Evolutionary conservation across 2,329 filamentous ascomycete genomes (phyloP), one percentile per base, ranked within the genome.

Genomic region (Xylariaceae sp.): DNA sequence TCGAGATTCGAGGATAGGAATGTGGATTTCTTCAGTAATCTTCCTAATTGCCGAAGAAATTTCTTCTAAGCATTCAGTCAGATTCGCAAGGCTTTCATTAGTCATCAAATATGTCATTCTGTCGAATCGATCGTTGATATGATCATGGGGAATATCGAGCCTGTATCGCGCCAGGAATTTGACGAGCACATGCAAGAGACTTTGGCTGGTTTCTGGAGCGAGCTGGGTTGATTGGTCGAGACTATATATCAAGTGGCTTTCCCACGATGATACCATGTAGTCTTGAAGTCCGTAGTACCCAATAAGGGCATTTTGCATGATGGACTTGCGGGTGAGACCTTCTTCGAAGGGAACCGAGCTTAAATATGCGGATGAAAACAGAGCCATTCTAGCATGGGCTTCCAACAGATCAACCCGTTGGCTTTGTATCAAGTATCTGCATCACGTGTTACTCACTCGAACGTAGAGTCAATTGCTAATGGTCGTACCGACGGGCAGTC

Each of bases 401-500:
- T 20, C 37, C 6, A 40, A 19, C 40, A 40, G n/a, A 45, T 45
- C 21, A 33, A 45, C 42, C 11, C 36, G 42, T 20, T 16, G 19
- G 7, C 35, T 39, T 14, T 45, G 12, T 19, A 45, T 40, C 10
- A 45, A 35, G n/a, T 45, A 45, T 12, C 42, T 45, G 16, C 12
- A 6, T 35, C 3, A n/a, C n/a, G 10, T 21, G 20, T 42, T 42
- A 42, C 21, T 34, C 34, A 4, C 22, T n/a, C n/a, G n/a, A n/a
- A n/a, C n/a, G 40, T 22, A 32, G 20, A 27, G 25, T 4, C 12
- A 12, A 21, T 22, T 38, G 3, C 16, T 36, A 39, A n/a, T n/a
- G n/a, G n/a, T n/a, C n/a, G n/a, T 45, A 45, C 42, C 42, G 36
- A 22, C 37, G 42, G n/a, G 42, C 42, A 39, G 40, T 47, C 2